Conservation (phyloP, 2,329 filamentous ascomycete species). For the Aspergillus novoparasiticus region DNA sequence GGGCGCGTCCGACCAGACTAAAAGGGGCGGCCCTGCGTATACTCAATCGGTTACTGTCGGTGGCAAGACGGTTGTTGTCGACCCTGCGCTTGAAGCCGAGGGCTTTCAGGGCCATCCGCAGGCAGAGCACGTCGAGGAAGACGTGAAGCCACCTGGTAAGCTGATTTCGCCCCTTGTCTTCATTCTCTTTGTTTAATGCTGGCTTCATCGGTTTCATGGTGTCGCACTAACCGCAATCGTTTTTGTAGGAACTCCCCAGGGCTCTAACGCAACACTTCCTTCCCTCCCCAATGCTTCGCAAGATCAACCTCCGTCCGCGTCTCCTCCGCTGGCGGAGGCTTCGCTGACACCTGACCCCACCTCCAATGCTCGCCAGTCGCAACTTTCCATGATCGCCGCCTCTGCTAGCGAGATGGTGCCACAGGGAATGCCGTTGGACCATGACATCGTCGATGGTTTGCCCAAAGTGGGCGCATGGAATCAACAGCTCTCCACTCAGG, state of each 20-base stretch:
- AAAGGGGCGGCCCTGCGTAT: constrained; percentile 41
- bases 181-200: constrained; percentile 7
- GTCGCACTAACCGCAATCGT: constrained; percentile 18
- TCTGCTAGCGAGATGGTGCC: constrained; percentile 51
- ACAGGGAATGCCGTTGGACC: constrained; percentile 39
- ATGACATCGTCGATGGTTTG: constrained; percentile 35
- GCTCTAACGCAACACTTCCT: constrained; percentile 34
- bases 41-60: constrained; percentile 44
- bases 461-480: constrained; percentile 37
- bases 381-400: constrained; percentile 50
- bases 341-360: constrained; percentile 39
- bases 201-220: constrained; percentile 7
- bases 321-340: constrained; percentile 35
- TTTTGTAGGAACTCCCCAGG: constrained; percentile 31
- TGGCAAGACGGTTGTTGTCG: constrained; percentile 46
- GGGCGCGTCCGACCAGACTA: constrained; percentile 54
- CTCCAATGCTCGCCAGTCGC: constrained; percentile 43
- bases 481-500: constrained; percentile 40
- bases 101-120: constrained; percentile 39
- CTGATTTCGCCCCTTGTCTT: not conserved
- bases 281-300: constrained; percentile 35
- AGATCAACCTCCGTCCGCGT: constrained; percentile 37
- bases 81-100: constrained; percentile 46
- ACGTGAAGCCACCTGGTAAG: constrained; percentile 28
- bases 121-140: constrained; percentile 31